Evolutionary conservation across 2,329 filamentous ascomycete species (phyloP).

Genomic region (Pseudogymnoascus destructans): DNA sequence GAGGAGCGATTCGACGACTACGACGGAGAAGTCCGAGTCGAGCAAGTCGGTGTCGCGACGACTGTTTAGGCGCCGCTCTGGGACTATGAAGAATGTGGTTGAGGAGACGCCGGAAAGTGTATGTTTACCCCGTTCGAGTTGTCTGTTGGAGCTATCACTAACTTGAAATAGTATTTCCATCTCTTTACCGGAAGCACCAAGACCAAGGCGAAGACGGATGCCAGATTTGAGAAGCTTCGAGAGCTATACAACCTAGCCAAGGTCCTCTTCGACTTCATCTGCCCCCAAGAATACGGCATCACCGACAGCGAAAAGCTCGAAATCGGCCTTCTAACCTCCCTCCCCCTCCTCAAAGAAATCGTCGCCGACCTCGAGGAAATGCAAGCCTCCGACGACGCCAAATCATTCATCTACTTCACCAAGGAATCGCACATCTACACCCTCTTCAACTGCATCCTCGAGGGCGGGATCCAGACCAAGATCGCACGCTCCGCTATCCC

Average conservation of each 20-base stretch:
- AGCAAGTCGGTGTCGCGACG: slow-evolving; percentile 29
- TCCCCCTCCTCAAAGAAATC: slow-evolving; percentile 90
- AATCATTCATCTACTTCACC: slow-evolving; percentile 97
- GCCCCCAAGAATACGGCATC: slow-evolving; percentile 95
- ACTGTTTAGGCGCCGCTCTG: slow-evolving; percentile 46
- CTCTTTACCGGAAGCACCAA: slow-evolving; percentile 68
- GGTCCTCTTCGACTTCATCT: slow-evolving; percentile 95
- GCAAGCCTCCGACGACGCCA: slow-evolving; percentile 85
- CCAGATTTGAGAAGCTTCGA: slow-evolving; percentile 72
- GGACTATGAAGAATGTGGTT: slow-evolving; percentile 33
- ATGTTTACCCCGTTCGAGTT: slow-evolving; percentile 10
- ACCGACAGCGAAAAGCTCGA: slow-evolving; percentile 95
- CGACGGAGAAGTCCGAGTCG: slow-evolving; percentile 20
- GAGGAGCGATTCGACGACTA: slow-evolving; percentile 18
- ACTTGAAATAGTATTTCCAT: slow-evolving; percentile 62
- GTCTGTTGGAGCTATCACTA: slow-evolving; percentile 16
- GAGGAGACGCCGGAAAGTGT: slow-evolving; percentile 38
- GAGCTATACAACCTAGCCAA: slow-evolving; percentile 91
- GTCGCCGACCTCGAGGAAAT: slow-evolving; percentile 95
- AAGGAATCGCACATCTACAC: slow-evolving; percentile 99
- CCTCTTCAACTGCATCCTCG: slow-evolving; percentile 90
- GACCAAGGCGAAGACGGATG: slow-evolving; percentile 68
- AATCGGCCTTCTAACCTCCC: slow-evolving; percentile 84
- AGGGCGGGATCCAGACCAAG: slow-evolving; percentile 93
- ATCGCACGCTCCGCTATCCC: slow-evolving; percentile 91